Conservation (phyloP, 345 rosid genomes). For the Erysimum cheiranthoides region DNA sequence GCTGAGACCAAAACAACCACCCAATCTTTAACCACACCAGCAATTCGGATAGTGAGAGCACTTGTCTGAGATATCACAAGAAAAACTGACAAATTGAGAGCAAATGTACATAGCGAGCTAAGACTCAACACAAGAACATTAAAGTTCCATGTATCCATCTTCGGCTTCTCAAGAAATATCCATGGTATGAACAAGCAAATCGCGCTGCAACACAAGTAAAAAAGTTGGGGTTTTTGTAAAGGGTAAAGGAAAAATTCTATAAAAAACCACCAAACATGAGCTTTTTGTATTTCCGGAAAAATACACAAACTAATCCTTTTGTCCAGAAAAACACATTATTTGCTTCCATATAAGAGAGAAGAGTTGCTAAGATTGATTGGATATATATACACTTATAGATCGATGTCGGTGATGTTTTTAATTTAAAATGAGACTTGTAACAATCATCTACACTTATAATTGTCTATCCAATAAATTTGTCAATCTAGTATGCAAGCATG, state of each 20-base stretch:
- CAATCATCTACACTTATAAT: neutral
- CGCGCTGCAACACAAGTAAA: neutral
- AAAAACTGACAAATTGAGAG: slow-evolving; percentile 4
- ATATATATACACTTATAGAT: too few species aligned
- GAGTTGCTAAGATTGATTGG: too few species aligned
- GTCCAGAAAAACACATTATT: too few species aligned
- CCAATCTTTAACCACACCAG: neutral
- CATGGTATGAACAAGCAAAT: neutral
- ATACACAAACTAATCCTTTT: too few species aligned
- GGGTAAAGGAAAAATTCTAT: too few species aligned
- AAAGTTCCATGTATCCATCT: neutral
- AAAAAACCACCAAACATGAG: too few species aligned
- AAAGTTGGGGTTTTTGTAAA: too few species aligned
- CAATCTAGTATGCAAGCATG: too few species aligned
- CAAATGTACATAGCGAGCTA: neutral
- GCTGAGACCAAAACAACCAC: neutral
- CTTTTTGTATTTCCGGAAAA: too few species aligned
- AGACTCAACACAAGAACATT: neutral
- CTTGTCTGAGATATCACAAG: slow-evolving; percentile 1
- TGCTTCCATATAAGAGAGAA: too few species aligned
- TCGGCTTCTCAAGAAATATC: neutral
- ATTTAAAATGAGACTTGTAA: neutral
- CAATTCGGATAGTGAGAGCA: neutral
- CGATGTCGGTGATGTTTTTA: too few species aligned
- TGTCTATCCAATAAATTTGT: too few species aligned